Base-by-base conservation (phyloP, 23 red algal genomes). In the Gracilaria domingensis region DNA sequence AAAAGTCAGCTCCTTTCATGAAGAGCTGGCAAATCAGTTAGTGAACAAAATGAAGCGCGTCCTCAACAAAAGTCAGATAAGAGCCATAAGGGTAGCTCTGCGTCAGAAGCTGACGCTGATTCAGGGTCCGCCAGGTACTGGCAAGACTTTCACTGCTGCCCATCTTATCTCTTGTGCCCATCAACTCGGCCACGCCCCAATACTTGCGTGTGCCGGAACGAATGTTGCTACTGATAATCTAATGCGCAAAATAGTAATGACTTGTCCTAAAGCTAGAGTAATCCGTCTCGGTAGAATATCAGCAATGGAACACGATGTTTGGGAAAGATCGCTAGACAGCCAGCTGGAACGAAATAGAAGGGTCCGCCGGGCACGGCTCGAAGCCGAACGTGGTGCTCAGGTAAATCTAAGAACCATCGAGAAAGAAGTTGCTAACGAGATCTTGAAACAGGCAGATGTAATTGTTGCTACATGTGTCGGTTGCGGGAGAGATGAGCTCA, bases 71-170 rank as follows among this genome's bases (percentile, higher is more conserved):
- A 79, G 72, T 39, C 86, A 89, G 29, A 39, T 61, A 62, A 32
- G 36, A 47, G 72, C 86, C 5, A 53, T 89, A 42, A 75, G 56
- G 25, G 40, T 21, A 12, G 86, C 72, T 40, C 69, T 89, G 32
- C 72, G 39, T 3, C 44, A 66, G 53, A 38, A 50, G 35, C 53
- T 93, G 32, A 93, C 77, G 0, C 55, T 94, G 1, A 80, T 94
- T 61, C 81, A 85, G 28, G 91, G 91, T 48, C 91, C 91, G 18
- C 91, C 91, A 53, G 91, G 91, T 24, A 94, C 91, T n/a, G 91
- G 91, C 11, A 94, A 94, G 64, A 94, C 91, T 54, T 42, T 80
- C 13, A 78, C 55, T 30, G 51, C 86, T 21, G 38, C 67, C 20
- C 66, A 49, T 80, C 26, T 80, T 4, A 78, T 89, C 49, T 60